Percentiles rank a stretch among this genome's conserved stretches.
Evolutionary conservation across 768 basidiomycete species (phyloP).

Genomic region (Mrakia gelida): DNA sequence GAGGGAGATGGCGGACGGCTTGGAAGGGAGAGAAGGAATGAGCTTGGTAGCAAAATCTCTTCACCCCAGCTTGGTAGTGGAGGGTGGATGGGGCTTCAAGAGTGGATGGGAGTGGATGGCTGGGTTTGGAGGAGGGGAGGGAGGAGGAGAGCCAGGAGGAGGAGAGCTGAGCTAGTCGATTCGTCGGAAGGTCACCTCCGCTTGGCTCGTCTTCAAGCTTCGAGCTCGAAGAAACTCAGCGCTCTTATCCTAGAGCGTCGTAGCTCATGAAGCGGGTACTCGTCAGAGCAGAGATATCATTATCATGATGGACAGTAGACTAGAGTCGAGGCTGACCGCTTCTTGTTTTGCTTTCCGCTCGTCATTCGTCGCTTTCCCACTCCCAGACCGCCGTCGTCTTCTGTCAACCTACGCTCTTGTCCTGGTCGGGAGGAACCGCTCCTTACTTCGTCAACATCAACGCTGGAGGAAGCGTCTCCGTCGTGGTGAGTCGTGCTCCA

Average conservation of each 20-base stretch:
- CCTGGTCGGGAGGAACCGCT: constrained; percentile 1
- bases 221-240: background rate
- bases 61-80: background rate
- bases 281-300: too few species aligned
- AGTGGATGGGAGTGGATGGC: too few species aligned
- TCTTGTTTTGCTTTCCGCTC: background rate
- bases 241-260: background rate
- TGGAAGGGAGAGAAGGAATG: background rate
- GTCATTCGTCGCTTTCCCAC: background rate
- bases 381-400: constrained; percentile 3
- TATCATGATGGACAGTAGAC: too few species aligned
- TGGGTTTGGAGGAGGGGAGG: too few species aligned
- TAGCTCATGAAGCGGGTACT: too few species aligned
- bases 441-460: background rate
- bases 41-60: background rate
- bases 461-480: background rate
- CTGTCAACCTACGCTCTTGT: background rate
- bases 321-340: background rate
- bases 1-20: background rate
- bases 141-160: too few species aligned
- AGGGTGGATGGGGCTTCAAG: too few species aligned
- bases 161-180: too few species aligned
- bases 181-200: too few species aligned
- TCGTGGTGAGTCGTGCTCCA: too few species aligned
- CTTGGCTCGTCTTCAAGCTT: too few species aligned